These are phyloP conservation scores for Glarea lozoyensis DNA, from an alignment of 495 filamentous ascomycete species.

Conservation along the genomic window DNA sequence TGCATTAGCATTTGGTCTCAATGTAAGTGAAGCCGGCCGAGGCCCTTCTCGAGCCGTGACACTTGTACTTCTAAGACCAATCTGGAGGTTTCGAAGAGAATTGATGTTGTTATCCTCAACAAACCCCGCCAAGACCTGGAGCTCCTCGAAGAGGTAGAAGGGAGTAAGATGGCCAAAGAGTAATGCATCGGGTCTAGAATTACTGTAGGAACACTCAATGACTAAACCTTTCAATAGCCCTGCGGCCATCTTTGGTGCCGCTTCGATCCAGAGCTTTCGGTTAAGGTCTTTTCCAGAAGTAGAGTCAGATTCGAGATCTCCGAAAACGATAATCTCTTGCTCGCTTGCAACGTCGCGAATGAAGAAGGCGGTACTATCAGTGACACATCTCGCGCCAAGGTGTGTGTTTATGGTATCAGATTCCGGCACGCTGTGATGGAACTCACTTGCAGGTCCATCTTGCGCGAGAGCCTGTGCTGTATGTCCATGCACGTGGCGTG, in stretches of 20 bases:
- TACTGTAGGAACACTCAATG: slow-evolving; percentile 90
- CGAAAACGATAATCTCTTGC: slow-evolving; percentile 81
- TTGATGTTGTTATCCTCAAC: slow-evolving; percentile 33
- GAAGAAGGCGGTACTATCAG: slow-evolving; percentile 87
- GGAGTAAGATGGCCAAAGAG: slow-evolving; percentile 88
- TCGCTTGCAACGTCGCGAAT: slow-evolving; percentile 62
- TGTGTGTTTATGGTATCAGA: not conserved
- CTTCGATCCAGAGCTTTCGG: slow-evolving; percentile 68
- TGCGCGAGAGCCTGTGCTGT: slow-evolving; percentile 1
- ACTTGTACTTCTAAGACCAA: not conserved
- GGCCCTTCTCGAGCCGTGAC: not conserved
- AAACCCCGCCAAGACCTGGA: slow-evolving; percentile 58
- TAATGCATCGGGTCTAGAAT: slow-evolving; percentile 59
- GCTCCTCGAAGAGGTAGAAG: slow-evolving; percentile 66
- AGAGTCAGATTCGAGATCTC: slow-evolving; percentile 89
- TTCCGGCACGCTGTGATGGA: too few species aligned
- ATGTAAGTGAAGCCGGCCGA: not conserved
- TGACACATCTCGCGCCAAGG: slow-evolving; percentile 41
- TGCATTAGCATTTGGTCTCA: not conserved
- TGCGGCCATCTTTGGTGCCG: slow-evolving; percentile 67
- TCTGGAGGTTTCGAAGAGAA: not conserved
- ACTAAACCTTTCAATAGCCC: slow-evolving; percentile 70
- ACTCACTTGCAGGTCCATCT: not conserved
- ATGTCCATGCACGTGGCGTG: slow-evolving; percentile 1
- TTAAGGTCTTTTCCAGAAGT: slow-evolving; percentile 77